Evolutionary conservation across 1,284 basidiomycete genomes (phyloP), one percentile per base, ranked within the genome.

Genomic region (Ustilago nuda): DNA sequence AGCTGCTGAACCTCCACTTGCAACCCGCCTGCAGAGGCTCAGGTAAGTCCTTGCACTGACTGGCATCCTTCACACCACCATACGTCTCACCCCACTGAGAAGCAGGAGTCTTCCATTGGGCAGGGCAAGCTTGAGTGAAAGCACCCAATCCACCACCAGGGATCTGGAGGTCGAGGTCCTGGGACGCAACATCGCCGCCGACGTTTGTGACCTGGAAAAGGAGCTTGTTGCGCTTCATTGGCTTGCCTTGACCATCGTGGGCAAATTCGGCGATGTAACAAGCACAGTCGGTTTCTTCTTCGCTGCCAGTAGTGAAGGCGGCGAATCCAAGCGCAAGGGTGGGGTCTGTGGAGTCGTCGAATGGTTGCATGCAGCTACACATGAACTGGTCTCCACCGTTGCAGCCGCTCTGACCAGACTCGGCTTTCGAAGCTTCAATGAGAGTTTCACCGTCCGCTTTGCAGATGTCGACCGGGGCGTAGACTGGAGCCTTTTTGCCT

Each of bases 361-460:
- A 76, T 0, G 74, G 74, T 56, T 76, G 74, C 66, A 69, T 65
- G 57, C 69, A 72, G 54, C 17, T 72, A 56, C 74, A 76, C 55
- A 58, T 55, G 66, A 48, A 72, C 48, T 64, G 60, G 30, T 76
- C 43, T 23, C 74, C 74, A 23, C 74, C 74, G 41, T 68, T 63
- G 74, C 74, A 76, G 8, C 62, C 66, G 12, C 51, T 60, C 51
- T 76, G 55, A 1, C 74, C 74, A 9, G 55, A 50, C 11, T 54
- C 56, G 32, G 61, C 66, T 12, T 54, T 19, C 6, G 30, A 19
- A 12, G 45, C 8, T 8, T 56, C 54, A 32, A 76, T 72, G 2
- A 72, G 45, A 3, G 74, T 76, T 0, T 63, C 63, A n/a, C 74
- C 74, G 19, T 76, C 74, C 2, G 58, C 53, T 36, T 69, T 37